Evolutionary conservation across 805 yeast genomes (phyloP).

Genomic region (Lipomyces yamanashiensis): DNA sequence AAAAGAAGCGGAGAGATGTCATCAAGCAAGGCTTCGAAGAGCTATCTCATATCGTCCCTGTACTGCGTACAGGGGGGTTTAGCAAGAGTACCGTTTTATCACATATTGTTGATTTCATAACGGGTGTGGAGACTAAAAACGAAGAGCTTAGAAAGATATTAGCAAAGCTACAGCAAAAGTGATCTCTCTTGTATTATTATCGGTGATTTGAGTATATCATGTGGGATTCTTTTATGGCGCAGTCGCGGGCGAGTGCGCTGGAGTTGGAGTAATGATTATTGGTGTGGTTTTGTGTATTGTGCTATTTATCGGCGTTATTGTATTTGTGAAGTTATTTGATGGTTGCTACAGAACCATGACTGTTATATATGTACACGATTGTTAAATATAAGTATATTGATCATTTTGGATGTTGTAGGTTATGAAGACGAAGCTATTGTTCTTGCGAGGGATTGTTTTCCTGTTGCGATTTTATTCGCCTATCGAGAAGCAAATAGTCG

Average conservation of each 20-base stretch:
- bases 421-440: too few species aligned
- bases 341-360: neutral
- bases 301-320: neutral
- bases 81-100: conserved; percentile 33
- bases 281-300: neutral
- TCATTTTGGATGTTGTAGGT: too few species aligned
- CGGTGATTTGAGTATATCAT: neutral
- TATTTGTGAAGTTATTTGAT: neutral
- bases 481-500: too few species aligned
- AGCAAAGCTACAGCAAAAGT: neutral
- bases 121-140: conserved; percentile 27
- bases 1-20: conserved; percentile 48
- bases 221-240: neutral
- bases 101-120: conserved; percentile 29
- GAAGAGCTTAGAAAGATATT: conserved; percentile 16
- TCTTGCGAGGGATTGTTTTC: too few species aligned
- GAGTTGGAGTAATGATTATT: neutral
- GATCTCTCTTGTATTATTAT: neutral
- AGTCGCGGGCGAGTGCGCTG: neutral
- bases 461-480: too few species aligned
- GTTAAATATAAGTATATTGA: too few species aligned
- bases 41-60: conserved; percentile 47
- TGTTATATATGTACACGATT: too few species aligned
- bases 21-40: conserved; percentile 48
- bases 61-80: conserved; percentile 35